Evolutionary conservation across 768 basidiomycete genomes (phyloP).

Genomic region (Solioccasus polychromus): DNA sequence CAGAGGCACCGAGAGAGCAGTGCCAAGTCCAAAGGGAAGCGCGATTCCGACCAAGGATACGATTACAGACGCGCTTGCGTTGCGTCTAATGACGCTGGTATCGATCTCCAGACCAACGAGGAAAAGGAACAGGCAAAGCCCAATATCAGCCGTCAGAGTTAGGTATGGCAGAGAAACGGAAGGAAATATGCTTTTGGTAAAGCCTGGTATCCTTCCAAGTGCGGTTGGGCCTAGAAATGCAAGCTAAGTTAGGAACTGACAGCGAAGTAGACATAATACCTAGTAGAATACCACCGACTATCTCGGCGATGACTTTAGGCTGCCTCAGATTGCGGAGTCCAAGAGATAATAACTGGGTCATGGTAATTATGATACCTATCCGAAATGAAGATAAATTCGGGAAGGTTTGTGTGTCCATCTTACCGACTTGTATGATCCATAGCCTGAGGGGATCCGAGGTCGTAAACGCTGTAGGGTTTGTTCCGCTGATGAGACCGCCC

Average conservation of each 20-base stretch:
- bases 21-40: slow-evolving; percentile 85
- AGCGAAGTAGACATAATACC: slow-evolving; percentile 49
- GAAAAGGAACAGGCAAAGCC: slow-evolving; percentile 85
- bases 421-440: slow-evolving; percentile 80
- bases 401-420: slow-evolving; percentile 21
- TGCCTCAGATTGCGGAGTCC: slow-evolving; percentile 73
- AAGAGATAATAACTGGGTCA: slow-evolving; percentile 71
- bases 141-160: slow-evolving; percentile 85
- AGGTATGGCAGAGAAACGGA: slow-evolving; percentile 67
- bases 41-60: slow-evolving; percentile 83
- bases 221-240: slow-evolving; percentile 44
- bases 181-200: slow-evolving; percentile 85
- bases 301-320: slow-evolving; percentile 82
- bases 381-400: neutral
- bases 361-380: slow-evolving; percentile 77
- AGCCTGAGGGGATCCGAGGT: slow-evolving; percentile 65
- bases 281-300: slow-evolving; percentile 87
- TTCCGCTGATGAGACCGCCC: slow-evolving; percentile 75
- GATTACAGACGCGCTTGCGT: slow-evolving; percentile 60
- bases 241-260: neutral
- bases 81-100: slow-evolving; percentile 68
- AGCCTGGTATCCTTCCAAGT: slow-evolving; percentile 82
- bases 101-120: slow-evolving; percentile 94
- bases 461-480: slow-evolving; percentile 69
- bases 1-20: slow-evolving; percentile 60